Conservation (phyloP, 306 rosid species). For the Myrica gale region DNA sequence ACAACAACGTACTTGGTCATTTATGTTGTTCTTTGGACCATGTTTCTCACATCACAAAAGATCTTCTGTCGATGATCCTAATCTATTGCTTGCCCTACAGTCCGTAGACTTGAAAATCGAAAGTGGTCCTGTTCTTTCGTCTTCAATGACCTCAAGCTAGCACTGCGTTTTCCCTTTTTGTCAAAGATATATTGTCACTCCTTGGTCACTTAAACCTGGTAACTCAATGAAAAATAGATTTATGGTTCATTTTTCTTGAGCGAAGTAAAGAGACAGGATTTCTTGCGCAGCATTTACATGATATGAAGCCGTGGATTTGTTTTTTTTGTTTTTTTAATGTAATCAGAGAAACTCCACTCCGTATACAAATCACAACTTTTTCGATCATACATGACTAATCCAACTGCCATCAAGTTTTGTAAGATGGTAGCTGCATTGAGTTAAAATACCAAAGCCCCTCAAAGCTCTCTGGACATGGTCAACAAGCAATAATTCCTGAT, state of each 20-base stretch:
- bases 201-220: not conserved
- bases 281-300: too few species aligned
- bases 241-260: too few species aligned
- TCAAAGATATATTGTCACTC: not conserved
- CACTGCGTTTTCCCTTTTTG: not conserved
- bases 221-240: too few species aligned
- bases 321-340: not conserved
- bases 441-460: not conserved
- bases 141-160: not conserved
- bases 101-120: not conserved
- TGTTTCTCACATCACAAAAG: slow-evolving; percentile 11
- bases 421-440: not conserved
- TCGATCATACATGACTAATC: not conserved
- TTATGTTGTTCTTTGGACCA: slow-evolving; percentile 2
- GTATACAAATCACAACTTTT: too few species aligned
- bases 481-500: slow-evolving; percentile 32
- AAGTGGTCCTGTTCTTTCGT: not conserved
- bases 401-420: not conserved
- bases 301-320: too few species aligned
- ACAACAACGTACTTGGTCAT: not conserved
- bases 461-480: slow-evolving; percentile 11
- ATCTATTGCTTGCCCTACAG: not conserved
- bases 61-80: slow-evolving; percentile 8
- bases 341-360: too few species aligned
- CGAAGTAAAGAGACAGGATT: too few species aligned